Evolutionary conservation across 2,329 filamentous ascomycete genomes (phyloP).

Genomic region (Colletotrichum falcatum): DNA sequence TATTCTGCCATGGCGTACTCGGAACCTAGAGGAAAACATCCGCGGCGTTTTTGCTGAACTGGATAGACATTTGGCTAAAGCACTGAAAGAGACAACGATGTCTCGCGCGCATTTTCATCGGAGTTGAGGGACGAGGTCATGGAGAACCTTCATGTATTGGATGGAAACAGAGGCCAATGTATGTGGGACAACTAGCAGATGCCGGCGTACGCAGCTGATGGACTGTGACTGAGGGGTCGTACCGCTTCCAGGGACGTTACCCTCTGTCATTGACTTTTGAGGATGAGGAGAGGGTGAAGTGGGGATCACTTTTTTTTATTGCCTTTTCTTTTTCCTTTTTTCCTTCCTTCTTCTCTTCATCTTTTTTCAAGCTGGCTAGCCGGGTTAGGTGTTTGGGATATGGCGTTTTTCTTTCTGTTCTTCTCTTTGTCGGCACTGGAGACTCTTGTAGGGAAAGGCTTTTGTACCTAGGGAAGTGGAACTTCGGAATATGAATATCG

Average conservation of each 20-base stretch:
- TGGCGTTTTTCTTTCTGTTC: background rate
- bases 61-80: conserved; percentile 7
- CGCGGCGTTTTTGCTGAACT: conserved; percentile 14
- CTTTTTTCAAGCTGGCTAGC: no score
- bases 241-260: background rate
- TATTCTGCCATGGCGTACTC: conserved; percentile 15
- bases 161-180: background rate
- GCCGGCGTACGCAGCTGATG: background rate
- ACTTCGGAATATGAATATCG: background rate
- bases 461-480: background rate
- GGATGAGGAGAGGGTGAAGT: background rate
- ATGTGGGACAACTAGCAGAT: conserved; percentile 6
- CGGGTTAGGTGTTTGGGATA: background rate
- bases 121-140: conserved; percentile 38
- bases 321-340: no score
- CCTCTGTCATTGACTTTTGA: background rate
- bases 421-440: background rate
- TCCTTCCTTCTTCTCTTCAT: no score
- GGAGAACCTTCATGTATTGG: background rate
- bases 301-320: background rate
- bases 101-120: conserved; percentile 24
- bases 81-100: background rate
- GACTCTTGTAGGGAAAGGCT: conserved; percentile 4
- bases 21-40: conserved; percentile 12
- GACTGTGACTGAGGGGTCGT: background rate